Evolutionary conservation across 768 basidiomycete genomes (phyloP).

Genomic region (Russula griseocarnosa): DNA sequence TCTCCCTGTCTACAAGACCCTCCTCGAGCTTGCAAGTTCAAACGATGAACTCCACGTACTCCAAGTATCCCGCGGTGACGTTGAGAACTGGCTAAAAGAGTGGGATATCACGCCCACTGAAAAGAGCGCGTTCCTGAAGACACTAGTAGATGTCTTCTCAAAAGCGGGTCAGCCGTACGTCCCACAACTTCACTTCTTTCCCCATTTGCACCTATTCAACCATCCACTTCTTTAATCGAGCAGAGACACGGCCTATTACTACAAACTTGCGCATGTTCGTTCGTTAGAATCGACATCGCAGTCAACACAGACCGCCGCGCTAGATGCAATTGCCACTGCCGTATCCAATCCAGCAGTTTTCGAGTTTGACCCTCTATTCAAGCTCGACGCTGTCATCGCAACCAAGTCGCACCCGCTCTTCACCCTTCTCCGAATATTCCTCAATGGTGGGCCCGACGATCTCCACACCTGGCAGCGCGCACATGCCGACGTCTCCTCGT

Average conservation of each 20-base stretch:
- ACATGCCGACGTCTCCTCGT: slow-evolving; percentile 48
- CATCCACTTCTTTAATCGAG: not conserved
- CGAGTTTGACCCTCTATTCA: slow-evolving; percentile 78
- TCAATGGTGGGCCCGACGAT: slow-evolving; percentile 58
- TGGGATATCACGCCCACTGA: slow-evolving; percentile 64
- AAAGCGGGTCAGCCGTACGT: slow-evolving; percentile 59
- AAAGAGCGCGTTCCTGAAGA: slow-evolving; percentile 62
- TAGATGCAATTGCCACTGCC: slow-evolving; percentile 59
- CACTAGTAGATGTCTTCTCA: slow-evolving; percentile 55
- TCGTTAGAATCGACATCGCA: slow-evolving; percentile 55
- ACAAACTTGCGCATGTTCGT: slow-evolving; percentile 56
- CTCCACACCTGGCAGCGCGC: slow-evolving; percentile 56
- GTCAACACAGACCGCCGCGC: slow-evolving; percentile 48
- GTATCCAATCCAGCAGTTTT: slow-evolving; percentile 64
- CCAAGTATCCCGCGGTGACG: slow-evolving; percentile 52
- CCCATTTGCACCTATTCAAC: not conserved
- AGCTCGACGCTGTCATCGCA: slow-evolving; percentile 64
- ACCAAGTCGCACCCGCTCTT: slow-evolving; percentile 68
- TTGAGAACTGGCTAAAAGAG: slow-evolving; percentile 76
- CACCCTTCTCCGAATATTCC: slow-evolving; percentile 70
- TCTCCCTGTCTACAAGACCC: slow-evolving; percentile 54
- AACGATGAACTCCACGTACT: slow-evolving; percentile 63
- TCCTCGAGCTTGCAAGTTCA: slow-evolving; percentile 55
- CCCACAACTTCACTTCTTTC: not conserved
- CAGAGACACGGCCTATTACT: slow-evolving; percentile 62